Evolutionary conservation across 345 rosid genomes (phyloP), one percentile per base, ranked within the genome.

Genomic region (Syzygium grande): DNA sequence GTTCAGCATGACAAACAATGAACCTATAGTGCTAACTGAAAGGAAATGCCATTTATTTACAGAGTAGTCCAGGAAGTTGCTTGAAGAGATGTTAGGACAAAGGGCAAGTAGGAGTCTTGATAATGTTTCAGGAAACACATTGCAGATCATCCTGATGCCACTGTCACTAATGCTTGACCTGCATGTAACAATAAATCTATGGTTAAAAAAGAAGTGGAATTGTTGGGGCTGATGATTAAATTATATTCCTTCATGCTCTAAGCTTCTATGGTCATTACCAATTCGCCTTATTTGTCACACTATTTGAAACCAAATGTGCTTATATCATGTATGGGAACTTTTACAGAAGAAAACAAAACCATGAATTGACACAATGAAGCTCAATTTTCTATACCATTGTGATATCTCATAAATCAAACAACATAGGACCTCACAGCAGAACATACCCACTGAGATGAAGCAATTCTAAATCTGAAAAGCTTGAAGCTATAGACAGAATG

Each of bases 131-230:
- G 99, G 97, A 68, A 96, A 93, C 79, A 95, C 95, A 90, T 98
- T 97, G 93, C 99, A 98, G 86, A 98, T 96, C 96, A 98, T 98
- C 89, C 99, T 98, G 15, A 98, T 96, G 90, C 99, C 99, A 87
- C 97, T 93, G 90, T 97, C 43, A n/a, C n/a, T n/a, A n/a, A n/a
- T n/a, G n/a, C n/a, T n/a, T n/a, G n/a, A n/a, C n/a, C n/a, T n/a
- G n/a, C n/a, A n/a, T n/a, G n/a, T n/a, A n/a, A n/a, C n/a, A n/a
- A n/a, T n/a, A n/a, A n/a, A n/a, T n/a, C n/a, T n/a, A 12, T 77
- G 51, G 68, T 63, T 8, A 84, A 38, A 84, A 59, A 49, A 55
- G 30, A 15, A 22, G 41, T 52, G 11, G 17, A 55, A 17, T 68
- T 68, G 17, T 34, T 34, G 23, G 43, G 79, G 25, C 25, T 34